phyloP scores from a whole-genome alignment of 495 filamentous ascomycete genomes.

The Aspergillus conjunctus region DNA sequence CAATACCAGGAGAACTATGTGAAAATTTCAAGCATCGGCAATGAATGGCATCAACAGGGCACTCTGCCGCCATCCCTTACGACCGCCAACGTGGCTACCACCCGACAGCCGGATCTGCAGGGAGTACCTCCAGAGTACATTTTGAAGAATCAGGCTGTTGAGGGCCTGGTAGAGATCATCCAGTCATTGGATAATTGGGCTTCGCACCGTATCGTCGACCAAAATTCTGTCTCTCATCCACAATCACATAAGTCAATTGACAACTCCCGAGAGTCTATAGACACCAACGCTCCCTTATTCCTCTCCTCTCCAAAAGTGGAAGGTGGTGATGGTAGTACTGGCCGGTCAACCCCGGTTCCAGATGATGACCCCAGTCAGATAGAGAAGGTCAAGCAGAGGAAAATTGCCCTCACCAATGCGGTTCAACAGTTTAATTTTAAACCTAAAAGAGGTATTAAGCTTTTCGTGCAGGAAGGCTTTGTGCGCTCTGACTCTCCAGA shows the following conservation, averaged over 20 bases:
- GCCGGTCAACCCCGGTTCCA: conserved; percentile 70
- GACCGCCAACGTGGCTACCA: conserved; percentile 65
- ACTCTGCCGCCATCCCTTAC: conserved; percentile 84
- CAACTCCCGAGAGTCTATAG: conserved; percentile 78
- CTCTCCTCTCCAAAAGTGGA: conserved; percentile 53
- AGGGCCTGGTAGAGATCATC: conserved; percentile 83
- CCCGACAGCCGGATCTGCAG: conserved; percentile 51
- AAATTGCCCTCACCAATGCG: conserved; percentile 86
- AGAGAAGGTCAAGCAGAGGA: conserved; percentile 89
- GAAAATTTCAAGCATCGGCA: conserved; percentile 55
- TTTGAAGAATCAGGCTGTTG: conserved; percentile 83
- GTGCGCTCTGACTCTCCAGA: conserved; percentile 73
- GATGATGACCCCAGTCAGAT: conserved; percentile 91
- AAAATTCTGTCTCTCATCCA: conserved; percentile 46
- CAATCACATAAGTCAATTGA: conserved; percentile 69
- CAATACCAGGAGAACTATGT: conserved; percentile 76
- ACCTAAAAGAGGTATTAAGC: conserved; percentile 89
- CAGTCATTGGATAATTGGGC: conserved; percentile 93
- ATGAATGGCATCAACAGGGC: conserved; percentile 82
- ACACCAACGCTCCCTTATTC: conserved; percentile 58
- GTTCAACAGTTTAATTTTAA: conserved; percentile 98
- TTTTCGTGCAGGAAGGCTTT: conserved; percentile 80
- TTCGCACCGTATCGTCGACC: conserved; percentile 70
- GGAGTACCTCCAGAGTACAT: conserved; percentile 79
- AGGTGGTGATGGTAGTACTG: conserved; percentile 59